Percentiles rank a stretch among this genome's conserved stretches.
Conservation (phyloP, 495 filamentous ascomycete species). For the Daldinia childiae region DNA sequence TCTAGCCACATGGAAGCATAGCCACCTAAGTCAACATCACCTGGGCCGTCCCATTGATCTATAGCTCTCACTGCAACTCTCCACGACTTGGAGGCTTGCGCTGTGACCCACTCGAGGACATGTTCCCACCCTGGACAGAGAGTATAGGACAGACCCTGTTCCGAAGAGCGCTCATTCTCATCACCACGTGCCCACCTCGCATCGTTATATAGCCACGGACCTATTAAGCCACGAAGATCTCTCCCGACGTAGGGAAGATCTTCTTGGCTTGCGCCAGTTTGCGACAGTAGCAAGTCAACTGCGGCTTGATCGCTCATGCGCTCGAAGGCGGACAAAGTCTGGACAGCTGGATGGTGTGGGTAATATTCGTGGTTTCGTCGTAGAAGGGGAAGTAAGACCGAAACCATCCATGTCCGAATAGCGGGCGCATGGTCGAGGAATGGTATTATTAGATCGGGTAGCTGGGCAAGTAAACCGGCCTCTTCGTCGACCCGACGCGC, state of each 20-base stretch:
- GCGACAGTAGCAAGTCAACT: slow-evolving; percentile 73
- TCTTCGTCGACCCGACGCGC: slow-evolving; percentile 79
- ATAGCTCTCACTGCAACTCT: slow-evolving; percentile 68
- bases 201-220: slow-evolving; percentile 83
- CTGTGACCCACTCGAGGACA: slow-evolving; percentile 79
- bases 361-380: slow-evolving; percentile 89
- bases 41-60: slow-evolving; percentile 81
- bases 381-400: slow-evolving; percentile 78
- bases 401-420: slow-evolving; percentile 79
- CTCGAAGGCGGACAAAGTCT: slow-evolving; percentile 70
- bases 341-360: slow-evolving; percentile 61
- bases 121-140: slow-evolving; percentile 73
- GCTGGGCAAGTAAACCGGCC: slow-evolving; percentile 76
- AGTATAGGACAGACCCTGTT: slow-evolving; percentile 16
- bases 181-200: slow-evolving; percentile 64
- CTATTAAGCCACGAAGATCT: slow-evolving; percentile 79
- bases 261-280: slow-evolving; percentile 58
- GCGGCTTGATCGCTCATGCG: slow-evolving; percentile 69
- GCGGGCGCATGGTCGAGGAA: slow-evolving; percentile 74
- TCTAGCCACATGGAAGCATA: slow-evolving; percentile 64
- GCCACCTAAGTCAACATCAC: slow-evolving; percentile 80
- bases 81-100: slow-evolving; percentile 66
- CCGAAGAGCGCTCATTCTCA: slow-evolving; percentile 26
- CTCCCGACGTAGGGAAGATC: slow-evolving; percentile 63
- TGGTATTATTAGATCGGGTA: slow-evolving; percentile 75